A percentile compares a stretch with the other conserved stretches of the same genome.
These are phyloP conservation scores for Kuraishia hungarica DNA, from an alignment of 805 yeast species.

Conservation along the genomic window DNA sequence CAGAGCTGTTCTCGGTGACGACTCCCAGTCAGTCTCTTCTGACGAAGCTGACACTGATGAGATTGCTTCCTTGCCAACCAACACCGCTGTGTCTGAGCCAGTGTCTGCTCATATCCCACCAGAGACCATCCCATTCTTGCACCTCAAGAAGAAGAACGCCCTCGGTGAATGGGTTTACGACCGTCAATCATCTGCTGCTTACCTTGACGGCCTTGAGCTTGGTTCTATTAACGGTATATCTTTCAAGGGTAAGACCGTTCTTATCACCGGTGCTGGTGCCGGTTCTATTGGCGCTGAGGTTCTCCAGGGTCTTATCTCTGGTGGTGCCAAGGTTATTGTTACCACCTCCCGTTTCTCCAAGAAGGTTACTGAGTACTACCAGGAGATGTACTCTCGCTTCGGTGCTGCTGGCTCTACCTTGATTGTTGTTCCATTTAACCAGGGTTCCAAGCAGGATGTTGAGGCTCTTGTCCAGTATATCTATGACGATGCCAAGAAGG, in stretches of 20 bases:
- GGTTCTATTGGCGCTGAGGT: conserved; percentile 98
- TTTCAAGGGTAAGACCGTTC: conserved; percentile 79
- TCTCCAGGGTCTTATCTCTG: conserved; percentile 87
- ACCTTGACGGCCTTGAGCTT: conserved; percentile 83
- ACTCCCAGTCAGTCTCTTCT: conserved; percentile 36
- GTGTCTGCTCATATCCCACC: conserved; percentile 68
- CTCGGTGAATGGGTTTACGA: conserved; percentile 82
- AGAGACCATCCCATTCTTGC: conserved; percentile 91
- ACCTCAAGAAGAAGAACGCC: conserved; percentile 70
- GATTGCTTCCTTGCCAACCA: conserved; percentile 76
- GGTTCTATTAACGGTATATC: conserved; percentile 94
- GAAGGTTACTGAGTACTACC: conserved; percentile 92
- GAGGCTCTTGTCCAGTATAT: conserved; percentile 78
- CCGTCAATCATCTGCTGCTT: conserved; percentile 63
- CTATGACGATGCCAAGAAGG: conserved; percentile 73
- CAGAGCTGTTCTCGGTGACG: conserved; percentile 34
- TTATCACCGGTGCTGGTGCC: conserved; percentile 97
- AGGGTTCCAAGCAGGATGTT: conserved; percentile 93
- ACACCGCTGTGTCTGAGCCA: conserved; percentile 59
- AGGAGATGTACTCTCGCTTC: conserved; percentile 81
- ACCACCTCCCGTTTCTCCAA: conserved; percentile 95
- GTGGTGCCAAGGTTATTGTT: conserved; percentile 96
- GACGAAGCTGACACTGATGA: conserved; percentile 59
- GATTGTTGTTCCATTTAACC: conserved; percentile 97
- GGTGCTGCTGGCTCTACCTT: conserved; percentile 91